A percentile compares a stretch with the other conserved stretches of the same genome.
Conservation (phyloP, 805 yeast genomes). For the Hermanozyma aechmeae region DNA sequence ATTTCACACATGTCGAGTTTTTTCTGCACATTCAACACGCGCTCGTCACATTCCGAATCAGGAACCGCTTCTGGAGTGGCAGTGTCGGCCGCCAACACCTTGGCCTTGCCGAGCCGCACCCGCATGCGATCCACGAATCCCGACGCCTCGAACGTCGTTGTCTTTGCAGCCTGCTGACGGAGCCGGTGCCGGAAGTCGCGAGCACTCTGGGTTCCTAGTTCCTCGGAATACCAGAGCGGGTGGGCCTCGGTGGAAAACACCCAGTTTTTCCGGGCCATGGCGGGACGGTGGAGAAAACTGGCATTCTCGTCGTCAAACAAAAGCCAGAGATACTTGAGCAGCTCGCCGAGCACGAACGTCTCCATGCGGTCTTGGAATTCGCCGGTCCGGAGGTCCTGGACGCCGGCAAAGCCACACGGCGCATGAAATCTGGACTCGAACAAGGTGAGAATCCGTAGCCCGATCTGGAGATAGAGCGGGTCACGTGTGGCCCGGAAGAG, state of each 20-base stretch:
- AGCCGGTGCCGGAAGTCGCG: not conserved
- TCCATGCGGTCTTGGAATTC: constrained; percentile 77
- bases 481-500: constrained; percentile 78
- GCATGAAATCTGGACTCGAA: constrained; percentile 44
- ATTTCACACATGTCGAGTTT: constrained; percentile 22
- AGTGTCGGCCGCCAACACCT: constrained; percentile 6
- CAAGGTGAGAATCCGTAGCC: constrained; percentile 52
- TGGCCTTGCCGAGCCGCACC: not conserved
- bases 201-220: constrained; percentile 3
- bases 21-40: constrained; percentile 1
- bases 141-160: constrained; percentile 1
- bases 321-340: constrained; percentile 72
- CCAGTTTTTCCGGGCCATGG: constrained; percentile 40
- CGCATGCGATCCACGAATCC: not conserved
- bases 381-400: constrained; percentile 58
- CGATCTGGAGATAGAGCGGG: constrained; percentile 72
- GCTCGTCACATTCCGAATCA: not conserved
- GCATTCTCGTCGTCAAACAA: constrained; percentile 63
- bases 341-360: constrained; percentile 80
- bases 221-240: constrained; percentile 64
- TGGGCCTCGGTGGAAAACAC: constrained; percentile 88
- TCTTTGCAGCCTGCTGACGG: not conserved
- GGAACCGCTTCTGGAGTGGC: not conserved
- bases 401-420: constrained; percentile 76
- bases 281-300: constrained; percentile 14